phyloP scores from a whole-genome alignment of 345 rosid genomes.

The Salix caprea region DNA sequence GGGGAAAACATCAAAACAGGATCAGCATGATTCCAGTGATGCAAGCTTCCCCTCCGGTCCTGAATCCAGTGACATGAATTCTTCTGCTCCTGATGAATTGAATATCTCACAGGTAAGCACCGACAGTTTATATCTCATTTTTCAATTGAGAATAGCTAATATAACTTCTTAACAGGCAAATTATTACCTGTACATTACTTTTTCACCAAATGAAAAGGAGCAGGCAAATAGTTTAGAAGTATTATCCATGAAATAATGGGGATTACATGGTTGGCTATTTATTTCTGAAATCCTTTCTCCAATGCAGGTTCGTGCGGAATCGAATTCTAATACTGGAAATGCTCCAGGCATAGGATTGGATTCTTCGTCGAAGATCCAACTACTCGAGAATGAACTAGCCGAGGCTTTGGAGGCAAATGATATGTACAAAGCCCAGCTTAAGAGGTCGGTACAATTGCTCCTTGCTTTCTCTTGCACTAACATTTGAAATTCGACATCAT shows the following conservation, averaged over 20 bases:
- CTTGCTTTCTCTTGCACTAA: neutral
- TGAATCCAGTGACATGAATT: constrained; percentile 4
- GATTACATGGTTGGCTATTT: neutral
- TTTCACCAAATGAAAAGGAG: neutral
- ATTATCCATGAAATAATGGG: neutral
- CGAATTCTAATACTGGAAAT: constrained; percentile 11
- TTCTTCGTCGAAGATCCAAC: constrained; percentile 37
- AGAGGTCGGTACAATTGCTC: constrained; percentile 30
- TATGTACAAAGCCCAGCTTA: constrained; percentile 51
- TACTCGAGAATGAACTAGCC: constrained; percentile 47
- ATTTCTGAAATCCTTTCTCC: neutral
- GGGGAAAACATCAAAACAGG: constrained; percentile 18
- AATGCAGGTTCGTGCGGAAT: constrained; percentile 29
- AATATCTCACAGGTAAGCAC: constrained; percentile 27
- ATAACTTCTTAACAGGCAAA: neutral
- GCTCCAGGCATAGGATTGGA: constrained; percentile 19
- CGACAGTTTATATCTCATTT: neutral
- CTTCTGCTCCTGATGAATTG: constrained; percentile 15
- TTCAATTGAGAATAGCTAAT: neutral
- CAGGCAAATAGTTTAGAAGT: neutral
- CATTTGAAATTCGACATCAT: neutral
- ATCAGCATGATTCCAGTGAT: constrained; percentile 5
- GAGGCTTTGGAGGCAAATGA: constrained; percentile 55
- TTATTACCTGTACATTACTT: neutral
- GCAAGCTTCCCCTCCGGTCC: constrained; percentile 13